Conservation (phyloP, 1,284 basidiomycete species). For the Cryptococcus sp. region DNA sequence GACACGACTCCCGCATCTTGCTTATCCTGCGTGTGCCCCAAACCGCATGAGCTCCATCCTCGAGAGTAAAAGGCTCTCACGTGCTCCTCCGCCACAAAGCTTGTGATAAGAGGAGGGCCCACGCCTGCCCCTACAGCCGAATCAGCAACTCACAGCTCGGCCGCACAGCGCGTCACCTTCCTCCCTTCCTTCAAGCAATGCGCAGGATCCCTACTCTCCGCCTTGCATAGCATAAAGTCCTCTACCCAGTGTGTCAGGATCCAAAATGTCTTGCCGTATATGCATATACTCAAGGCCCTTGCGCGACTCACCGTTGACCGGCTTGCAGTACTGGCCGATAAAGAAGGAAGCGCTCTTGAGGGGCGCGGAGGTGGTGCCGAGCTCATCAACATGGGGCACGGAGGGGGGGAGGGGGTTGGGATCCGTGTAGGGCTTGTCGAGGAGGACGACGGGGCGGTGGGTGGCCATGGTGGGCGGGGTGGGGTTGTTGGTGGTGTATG, state of each 20-base stretch:
- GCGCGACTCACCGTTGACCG: conserved; percentile 81
- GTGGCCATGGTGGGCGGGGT: conserved; percentile 13
- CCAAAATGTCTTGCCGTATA: not conserved
- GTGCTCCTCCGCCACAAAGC: not conserved
- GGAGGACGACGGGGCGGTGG: conserved; percentile 32
- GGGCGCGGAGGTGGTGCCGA: conserved; percentile 88
- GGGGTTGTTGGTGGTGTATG: not conserved
- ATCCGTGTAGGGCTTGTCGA: conserved; percentile 58
- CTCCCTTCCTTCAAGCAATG: conserved; percentile 96
- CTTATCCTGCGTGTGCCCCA: conserved; percentile 61
- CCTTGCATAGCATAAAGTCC: conserved; percentile 99
- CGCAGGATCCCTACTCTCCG: conserved; percentile 79
- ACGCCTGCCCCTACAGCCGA: not conserved
- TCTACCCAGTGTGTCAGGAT: conserved; percentile 56
- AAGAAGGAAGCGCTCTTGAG: conserved; percentile 97
- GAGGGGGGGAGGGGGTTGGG: conserved; percentile 69
- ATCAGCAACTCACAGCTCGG: conserved; percentile 71
- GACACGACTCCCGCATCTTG: conserved; percentile 90
- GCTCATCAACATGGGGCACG: conserved; percentile 81
- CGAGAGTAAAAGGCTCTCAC: too few relatives aligned
- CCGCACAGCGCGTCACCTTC: conserved; percentile 91
- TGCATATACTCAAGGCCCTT: not conserved
- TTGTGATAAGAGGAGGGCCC: too few relatives aligned
- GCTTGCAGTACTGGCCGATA: conserved; percentile 92
- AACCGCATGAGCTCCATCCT: not conserved